These are phyloP conservation scores for Stachybotrys elegans DNA, from an alignment of 2,329 filamentous ascomycete species.

Conservation along the genomic window DNA sequence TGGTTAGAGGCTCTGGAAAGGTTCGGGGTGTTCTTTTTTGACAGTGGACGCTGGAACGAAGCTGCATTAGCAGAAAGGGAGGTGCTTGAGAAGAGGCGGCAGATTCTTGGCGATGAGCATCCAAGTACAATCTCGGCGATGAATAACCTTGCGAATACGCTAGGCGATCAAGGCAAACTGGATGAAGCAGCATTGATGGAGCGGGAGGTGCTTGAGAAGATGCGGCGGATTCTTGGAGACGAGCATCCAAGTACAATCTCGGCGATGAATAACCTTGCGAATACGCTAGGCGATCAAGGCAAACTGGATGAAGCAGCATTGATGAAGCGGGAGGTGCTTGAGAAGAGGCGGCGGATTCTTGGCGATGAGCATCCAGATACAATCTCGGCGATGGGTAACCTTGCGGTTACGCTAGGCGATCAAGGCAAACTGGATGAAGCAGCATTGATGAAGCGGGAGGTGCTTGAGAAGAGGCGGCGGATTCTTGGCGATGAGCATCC, in stretches of 20 bases:
- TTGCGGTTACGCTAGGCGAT: background rate
- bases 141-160: background rate
- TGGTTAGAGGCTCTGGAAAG: background rate
- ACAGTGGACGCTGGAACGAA: background rate
- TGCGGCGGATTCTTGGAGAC: background rate
- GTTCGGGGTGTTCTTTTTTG: background rate
- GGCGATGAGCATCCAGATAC: background rate
- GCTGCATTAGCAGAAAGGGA: background rate
- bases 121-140: background rate
- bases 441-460: background rate
- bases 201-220: background rate
- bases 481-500: constrained; percentile 1
- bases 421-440: constrained; percentile 1
- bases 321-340: background rate
- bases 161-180: constrained; percentile 1
- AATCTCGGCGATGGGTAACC: constrained; percentile 1
- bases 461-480: background rate
- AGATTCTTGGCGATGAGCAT: background rate
- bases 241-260: constrained; percentile 1
- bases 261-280: constrained; percentile 1
- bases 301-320: background rate
- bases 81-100: background rate
- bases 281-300: background rate
- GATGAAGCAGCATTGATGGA: constrained; percentile 1
- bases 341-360: background rate